phyloP scores from a whole-genome alignment of 1,284 basidiomycete genomes.

The Rhodotorula glutinis region DNA sequence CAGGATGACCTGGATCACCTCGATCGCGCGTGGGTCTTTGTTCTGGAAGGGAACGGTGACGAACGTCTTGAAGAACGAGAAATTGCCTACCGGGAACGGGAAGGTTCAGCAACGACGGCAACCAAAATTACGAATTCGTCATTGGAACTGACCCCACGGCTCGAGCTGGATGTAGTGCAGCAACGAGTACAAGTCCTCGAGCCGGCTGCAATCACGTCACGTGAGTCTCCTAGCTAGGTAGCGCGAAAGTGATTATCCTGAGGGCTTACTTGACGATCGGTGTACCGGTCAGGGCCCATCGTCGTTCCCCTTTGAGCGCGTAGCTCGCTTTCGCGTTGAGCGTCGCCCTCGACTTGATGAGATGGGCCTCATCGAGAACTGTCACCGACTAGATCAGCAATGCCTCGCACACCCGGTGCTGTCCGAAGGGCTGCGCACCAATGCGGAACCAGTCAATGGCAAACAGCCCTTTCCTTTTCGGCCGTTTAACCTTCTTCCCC shows the following conservation, averaged over 20 bases:
- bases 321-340: conserved; percentile 88
- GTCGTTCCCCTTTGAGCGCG: conserved; percentile 69
- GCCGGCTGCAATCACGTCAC: conserved; percentile 41
- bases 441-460: conserved; percentile 75
- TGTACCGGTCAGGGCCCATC: conserved; percentile 93
- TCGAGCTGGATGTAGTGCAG: conserved; percentile 83
- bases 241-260: background rate
- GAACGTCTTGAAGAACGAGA: conserved; percentile 79
- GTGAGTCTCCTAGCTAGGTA: background rate
- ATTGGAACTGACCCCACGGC: conserved; percentile 74
- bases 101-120: too few species aligned
- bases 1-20: conserved; percentile 87
- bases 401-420: too few species aligned
- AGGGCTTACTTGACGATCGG: conserved; percentile 81
- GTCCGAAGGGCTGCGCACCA: too few species aligned
- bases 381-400: background rate
- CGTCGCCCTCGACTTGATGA: conserved; percentile 87
- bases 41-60: conserved; percentile 76
- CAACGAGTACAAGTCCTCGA: conserved; percentile 88
- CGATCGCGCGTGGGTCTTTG: conserved; percentile 78
- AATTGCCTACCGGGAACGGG: conserved; percentile 56
- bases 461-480: conserved; percentile 30
- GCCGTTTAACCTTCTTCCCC: conserved; percentile 13
- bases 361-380: conserved; percentile 70
- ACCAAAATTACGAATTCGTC: too few species aligned